phyloP scores from a whole-genome alignment of 2,329 filamentous ascomycete species.

The Alternaria viburni region DNA sequence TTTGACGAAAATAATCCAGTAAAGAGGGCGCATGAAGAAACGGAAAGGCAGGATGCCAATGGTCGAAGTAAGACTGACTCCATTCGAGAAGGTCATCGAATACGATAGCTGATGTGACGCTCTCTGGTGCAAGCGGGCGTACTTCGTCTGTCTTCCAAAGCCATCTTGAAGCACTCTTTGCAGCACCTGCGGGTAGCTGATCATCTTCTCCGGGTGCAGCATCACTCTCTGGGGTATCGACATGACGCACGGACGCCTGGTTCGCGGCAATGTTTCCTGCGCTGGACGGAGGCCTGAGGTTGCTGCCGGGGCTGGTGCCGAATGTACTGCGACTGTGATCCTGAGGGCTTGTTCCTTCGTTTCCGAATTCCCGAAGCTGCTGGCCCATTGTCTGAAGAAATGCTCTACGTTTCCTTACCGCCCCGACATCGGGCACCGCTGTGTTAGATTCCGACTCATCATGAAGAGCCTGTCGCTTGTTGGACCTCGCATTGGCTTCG shows the following conservation, averaged over 20 bases:
- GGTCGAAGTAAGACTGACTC: constrained; percentile 37
- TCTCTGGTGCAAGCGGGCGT: neutral
- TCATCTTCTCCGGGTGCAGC: constrained; percentile 29
- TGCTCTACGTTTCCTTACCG: constrained; percentile 25
- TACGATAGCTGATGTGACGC: neutral
- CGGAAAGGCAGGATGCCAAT: constrained; percentile 36
- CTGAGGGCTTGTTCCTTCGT: constrained; percentile 28
- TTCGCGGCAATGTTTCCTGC: constrained; percentile 2
- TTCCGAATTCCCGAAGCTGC: constrained; percentile 33
- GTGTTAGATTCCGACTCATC: constrained; percentile 10
- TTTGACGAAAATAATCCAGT: constrained; percentile 23
- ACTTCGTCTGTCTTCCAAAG: constrained; percentile 26
- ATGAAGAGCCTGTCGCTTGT: constrained; percentile 20
- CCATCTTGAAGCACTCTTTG: constrained; percentile 30
- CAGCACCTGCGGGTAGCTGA: constrained; percentile 23
- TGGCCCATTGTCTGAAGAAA: constrained; percentile 36
- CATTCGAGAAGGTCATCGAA: constrained; percentile 33
- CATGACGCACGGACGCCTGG: neutral
- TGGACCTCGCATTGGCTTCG: constrained; percentile 18
- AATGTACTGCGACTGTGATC: constrained; percentile 25
- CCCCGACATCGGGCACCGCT: constrained; percentile 2
- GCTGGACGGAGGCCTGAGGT: constrained; percentile 12
- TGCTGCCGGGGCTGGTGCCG: constrained; percentile 19
- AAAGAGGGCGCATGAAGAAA: constrained; percentile 32
- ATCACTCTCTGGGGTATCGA: constrained; percentile 26